Evolutionary conservation across 352 stramenopile genomes (phyloP), one percentile per base, ranked within the genome.

Genomic region (Aphanomyces cochlioides): DNA sequence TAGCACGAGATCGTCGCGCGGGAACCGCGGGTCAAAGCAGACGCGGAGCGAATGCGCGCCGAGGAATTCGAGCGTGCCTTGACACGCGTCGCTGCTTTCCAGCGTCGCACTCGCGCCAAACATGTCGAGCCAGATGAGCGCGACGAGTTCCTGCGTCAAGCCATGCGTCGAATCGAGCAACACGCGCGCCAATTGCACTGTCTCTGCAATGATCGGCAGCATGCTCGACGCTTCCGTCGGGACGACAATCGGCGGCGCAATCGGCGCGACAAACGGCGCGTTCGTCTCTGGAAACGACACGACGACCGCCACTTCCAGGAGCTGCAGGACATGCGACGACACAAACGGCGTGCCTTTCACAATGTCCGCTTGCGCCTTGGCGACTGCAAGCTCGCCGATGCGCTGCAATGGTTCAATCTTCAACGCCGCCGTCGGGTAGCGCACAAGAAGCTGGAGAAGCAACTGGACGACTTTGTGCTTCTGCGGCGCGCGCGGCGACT

Each of bases 401-500:
- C 78, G 78, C 72, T 90, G 75, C 10, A 94, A 60, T 5, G 85
- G 72, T 47, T 82, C 69, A 21, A 94, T 60, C 37, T 95, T 80
- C 3, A 85, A 84, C 8, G 86, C 72, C 69, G 91, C 80, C 0
- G 79, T 69, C 2, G 83, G 80, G 47, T 36, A 8, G 5, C 75
- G 71, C 47, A 92, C 77, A 47, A 96, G 69, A 8, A 96, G 72
- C 74, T 94, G 88, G 15, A 93, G 78, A 1, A 96, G 66, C 38
- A 94, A 71, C 3, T 85, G 82, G 21, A 91, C 78, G 4, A 96
- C 84, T 21, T 85, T 82, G 13, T 77, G 79, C 66, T 96, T 96
- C 72, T 92, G 90, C 7, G 88, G 88, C 36, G 84, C 85, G 40
- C 86, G 82, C 5, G 88, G 79, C 10, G 87, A 93, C 7, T 87